phyloP scores from a whole-genome alignment of 2,329 filamentous ascomycete species.

The Aspergillus sp. region DNA sequence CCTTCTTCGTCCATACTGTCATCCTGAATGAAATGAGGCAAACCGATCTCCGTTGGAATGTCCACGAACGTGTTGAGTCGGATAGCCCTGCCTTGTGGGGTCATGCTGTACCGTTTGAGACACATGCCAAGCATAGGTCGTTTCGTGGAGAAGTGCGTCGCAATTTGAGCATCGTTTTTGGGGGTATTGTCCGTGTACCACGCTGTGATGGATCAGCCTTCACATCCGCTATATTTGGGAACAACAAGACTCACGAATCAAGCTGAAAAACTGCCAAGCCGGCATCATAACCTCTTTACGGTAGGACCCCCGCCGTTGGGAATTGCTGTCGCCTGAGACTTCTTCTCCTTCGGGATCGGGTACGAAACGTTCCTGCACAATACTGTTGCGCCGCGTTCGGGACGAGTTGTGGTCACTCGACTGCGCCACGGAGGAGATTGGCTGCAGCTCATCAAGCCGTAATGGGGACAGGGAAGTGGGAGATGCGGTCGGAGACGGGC shows the following conservation, averaged over 20 bases:
- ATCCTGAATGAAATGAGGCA: conserved; percentile 88
- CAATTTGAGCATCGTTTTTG: conserved; percentile 72
- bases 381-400: conserved; percentile 37
- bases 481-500: conserved; percentile 34
- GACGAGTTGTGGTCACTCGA: conserved; percentile 21
- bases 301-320: conserved; percentile 40
- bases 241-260: conserved; percentile 68
- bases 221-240: not conserved
- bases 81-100: conserved; percentile 63
- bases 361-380: conserved; percentile 44
- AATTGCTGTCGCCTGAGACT: conserved; percentile 20
- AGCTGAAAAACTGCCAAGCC: conserved; percentile 94
- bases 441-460: conserved; percentile 18
- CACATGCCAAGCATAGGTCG: conserved; percentile 89
- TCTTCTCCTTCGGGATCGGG: conserved; percentile 43
- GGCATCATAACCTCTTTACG: conserved; percentile 88
- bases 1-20: conserved; percentile 66
- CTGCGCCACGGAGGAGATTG: conserved; percentile 26
- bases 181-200: conserved; percentile 76
- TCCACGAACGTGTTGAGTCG: conserved; percentile 82
- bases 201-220: conserved; percentile 52
- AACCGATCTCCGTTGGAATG: conserved; percentile 76
- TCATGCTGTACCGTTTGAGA: conserved; percentile 83
- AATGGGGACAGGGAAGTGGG: conserved; percentile 25
- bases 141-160: conserved; percentile 78